Conservation (phyloP, 306 rosid genomes). For the Quercus mongolica region DNA sequence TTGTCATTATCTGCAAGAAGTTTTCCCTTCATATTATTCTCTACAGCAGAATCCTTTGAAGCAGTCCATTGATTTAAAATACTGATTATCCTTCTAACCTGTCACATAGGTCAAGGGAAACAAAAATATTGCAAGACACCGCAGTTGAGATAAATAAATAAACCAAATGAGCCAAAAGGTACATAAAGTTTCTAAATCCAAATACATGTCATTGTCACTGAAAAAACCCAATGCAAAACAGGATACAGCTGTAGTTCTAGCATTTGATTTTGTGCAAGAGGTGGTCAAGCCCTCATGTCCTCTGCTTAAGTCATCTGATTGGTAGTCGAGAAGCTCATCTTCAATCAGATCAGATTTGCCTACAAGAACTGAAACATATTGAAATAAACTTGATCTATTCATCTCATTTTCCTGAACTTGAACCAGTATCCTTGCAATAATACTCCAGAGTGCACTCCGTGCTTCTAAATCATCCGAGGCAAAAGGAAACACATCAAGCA, state of each 20-base stretch:
- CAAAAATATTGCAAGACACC: conserved; percentile 11
- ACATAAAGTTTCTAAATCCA: not conserved
- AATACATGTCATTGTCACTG: not conserved
- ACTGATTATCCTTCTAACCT: conserved; percentile 65
- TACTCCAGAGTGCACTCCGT: conserved; percentile 83
- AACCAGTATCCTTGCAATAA: conserved; percentile 59
- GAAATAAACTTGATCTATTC: conserved; percentile 44
- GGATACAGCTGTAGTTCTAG: conserved; percentile 86
- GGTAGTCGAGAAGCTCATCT: conserved; percentile 74
- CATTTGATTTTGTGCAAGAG: conserved; percentile 32
- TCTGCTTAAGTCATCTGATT: conserved; percentile 30
- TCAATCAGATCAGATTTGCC: conserved; percentile 71
- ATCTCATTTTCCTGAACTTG: conserved; percentile 57
- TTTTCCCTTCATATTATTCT: conserved; percentile 21
- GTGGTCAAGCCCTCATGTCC: conserved; percentile 24
- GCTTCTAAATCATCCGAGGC: conserved; percentile 82
- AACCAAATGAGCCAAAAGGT: not conserved
- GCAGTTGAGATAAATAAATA: not conserved
- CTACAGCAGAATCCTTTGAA: conserved; percentile 32
- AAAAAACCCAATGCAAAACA: conserved; percentile 1
- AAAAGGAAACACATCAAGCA: conserved; percentile 81
- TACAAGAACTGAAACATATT: conserved; percentile 55
- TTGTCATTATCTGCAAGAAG: conserved; percentile 26
- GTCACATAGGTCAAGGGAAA: conserved; percentile 46
- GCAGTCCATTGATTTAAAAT: conserved; percentile 70